Evolutionary conservation across 2,329 filamentous ascomycete species (phyloP).

Genomic region (Apiospora sp.): DNA sequence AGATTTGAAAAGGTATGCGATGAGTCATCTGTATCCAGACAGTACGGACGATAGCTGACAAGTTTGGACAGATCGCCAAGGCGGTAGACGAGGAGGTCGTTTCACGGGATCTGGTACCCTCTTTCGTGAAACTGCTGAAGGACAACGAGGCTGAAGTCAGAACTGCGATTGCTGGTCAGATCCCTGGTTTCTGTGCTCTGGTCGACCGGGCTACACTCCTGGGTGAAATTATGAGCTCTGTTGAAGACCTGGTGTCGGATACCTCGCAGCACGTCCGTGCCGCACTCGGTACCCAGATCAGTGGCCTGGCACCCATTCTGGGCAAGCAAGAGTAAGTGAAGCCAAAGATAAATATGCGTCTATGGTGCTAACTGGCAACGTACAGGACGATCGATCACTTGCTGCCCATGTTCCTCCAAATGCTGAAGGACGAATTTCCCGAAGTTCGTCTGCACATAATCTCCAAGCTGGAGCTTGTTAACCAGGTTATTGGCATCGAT

Average conservation of each 20-base stretch:
- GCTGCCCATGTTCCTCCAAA: slow-evolving; percentile 97
- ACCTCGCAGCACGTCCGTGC: slow-evolving; percentile 96
- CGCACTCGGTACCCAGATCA: slow-evolving; percentile 95
- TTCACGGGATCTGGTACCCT: slow-evolving; percentile 89
- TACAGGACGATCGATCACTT: slow-evolving; percentile 93
- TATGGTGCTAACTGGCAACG: slow-evolving; percentile 29
- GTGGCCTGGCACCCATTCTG: slow-evolving; percentile 92
- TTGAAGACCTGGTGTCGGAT: slow-evolving; percentile 96
- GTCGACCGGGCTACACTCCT: slow-evolving; percentile 88
- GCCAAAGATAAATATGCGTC: not conserved
- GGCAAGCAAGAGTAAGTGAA: slow-evolving; percentile 90
- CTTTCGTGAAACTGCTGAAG: slow-evolving; percentile 97
- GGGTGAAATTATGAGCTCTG: slow-evolving; percentile 94
- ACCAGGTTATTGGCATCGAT: slow-evolving; percentile 98
- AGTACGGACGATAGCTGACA: slow-evolving; percentile 31
- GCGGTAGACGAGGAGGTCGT: slow-evolving; percentile 98
- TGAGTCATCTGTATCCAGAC: not conserved
- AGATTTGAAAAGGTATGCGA: slow-evolving; percentile 87
- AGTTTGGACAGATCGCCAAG: slow-evolving; percentile 80
- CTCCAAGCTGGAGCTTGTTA: slow-evolving; percentile 98
- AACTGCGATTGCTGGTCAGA: slow-evolving; percentile 96
- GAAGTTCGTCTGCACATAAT: slow-evolving; percentile 99
- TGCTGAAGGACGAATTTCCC: slow-evolving; percentile 99
- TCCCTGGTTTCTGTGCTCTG: slow-evolving; percentile 93
- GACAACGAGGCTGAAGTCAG: slow-evolving; percentile 98